Base-by-base conservation (phyloP, 2,329 filamentous ascomycete species). In the Pseudogymnoascus destructans region DNA sequence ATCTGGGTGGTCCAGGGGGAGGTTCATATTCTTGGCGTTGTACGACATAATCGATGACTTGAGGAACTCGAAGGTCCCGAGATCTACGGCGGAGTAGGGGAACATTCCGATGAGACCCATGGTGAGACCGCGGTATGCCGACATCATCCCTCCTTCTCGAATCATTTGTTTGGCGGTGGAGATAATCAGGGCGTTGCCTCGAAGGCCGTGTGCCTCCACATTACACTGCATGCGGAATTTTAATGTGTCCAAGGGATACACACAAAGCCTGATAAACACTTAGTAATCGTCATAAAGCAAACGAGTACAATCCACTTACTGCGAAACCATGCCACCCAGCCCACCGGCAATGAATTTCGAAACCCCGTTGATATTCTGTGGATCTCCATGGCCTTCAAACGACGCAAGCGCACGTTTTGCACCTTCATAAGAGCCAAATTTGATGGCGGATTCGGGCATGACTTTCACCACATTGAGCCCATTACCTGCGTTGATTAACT, bases 381-480 rank as follows among this genome's bases (percentile, higher is more conserved):
- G 79, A 69, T 97, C 89, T 62, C 84, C 79, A 66, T 95, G 90
- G 5, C 93, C 93, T 76, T 97, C 93, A 56, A 96, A 73, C 60
- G 81, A 84, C 55, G 92, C 89, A 61, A 97, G 82, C 3, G 86
- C 82, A 62, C 89, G 84, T 76, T 97, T 98, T 7, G 90, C 86
- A 57, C 89, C 90, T 80, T 98, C 93, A 69, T 96, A 98, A 17
- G 91, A 92, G 61, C 93, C 93, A 70, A 98, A 98, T 72, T 96
- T 95, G 69, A 98, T 95, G 23, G 93, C 92, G 25, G 92, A 96
- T 74, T 98, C 93, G 0, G 93, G 93, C 89, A 97, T 95, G 61
- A 98, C 93, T 72, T 98, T 98, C 67, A 96, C 72, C 2, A 98
- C 90, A 66, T 98, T 98, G 65, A 98, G 76, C 3, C 93, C 93